Percentiles rank a stretch among this genome's conserved stretches.
Conservation (phyloP, 2,329 filamentous ascomycete genomes). For the Penicillium sp. region DNA sequence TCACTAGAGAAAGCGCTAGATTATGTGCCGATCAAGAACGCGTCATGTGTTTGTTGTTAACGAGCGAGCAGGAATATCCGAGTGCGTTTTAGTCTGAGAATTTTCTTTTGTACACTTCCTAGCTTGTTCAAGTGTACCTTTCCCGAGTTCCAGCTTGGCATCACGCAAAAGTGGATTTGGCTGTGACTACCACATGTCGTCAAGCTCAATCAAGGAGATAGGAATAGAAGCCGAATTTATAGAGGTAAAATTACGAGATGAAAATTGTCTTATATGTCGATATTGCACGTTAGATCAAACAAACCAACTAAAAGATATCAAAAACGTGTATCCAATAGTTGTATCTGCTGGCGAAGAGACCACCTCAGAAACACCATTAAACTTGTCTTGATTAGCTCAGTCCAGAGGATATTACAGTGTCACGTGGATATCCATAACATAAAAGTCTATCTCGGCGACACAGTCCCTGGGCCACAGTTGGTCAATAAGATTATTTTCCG, state of each 20-base stretch:
- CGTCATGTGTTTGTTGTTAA: not conserved
- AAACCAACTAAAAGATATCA: not conserved
- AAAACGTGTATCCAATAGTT: not conserved
- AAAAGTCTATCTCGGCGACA: not conserved
- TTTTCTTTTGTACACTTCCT: not conserved
- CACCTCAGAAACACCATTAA: not conserved
- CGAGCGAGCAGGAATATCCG: not conserved
- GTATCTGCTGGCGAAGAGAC: not conserved
- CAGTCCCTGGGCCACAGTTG: not conserved
- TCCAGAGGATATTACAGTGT: not conserved
- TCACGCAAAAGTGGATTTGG: not conserved
- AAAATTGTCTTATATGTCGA: not conserved
- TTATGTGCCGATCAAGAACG: not conserved
- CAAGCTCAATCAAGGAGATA: not conserved
- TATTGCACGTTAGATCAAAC: not conserved
- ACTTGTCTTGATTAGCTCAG: not conserved
- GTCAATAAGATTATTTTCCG: not conserved
- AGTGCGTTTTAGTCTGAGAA: not conserved
- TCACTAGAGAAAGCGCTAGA: not conserved
- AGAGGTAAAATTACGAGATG: not conserved
- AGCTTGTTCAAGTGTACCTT: not conserved
- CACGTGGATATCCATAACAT: not conserved
- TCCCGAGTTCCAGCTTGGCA: slow-evolving; percentile 6
- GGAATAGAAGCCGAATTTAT: not conserved
- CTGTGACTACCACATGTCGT: not conserved